A percentile compares a stretch with the other conserved stretches of the same genome.
These are phyloP conservation scores for Cryptosporidium ryanae DNA, from an alignment of 169 alveolate species.

Conservation along the genomic window DNA sequence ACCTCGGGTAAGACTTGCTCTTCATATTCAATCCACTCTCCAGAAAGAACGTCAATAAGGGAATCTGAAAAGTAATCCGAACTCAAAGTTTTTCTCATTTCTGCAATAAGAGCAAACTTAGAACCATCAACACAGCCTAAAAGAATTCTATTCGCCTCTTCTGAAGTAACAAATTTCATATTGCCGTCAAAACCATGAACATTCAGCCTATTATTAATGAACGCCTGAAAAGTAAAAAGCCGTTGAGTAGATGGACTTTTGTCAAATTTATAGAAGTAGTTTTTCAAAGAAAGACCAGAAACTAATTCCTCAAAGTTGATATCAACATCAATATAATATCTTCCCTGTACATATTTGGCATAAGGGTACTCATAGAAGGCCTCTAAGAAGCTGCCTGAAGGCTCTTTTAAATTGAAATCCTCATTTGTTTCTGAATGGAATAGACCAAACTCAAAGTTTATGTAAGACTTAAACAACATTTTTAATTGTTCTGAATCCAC, in stretches of 20 bases:
- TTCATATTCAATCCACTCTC: conserved; percentile 45
- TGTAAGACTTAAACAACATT: conserved; percentile 5
- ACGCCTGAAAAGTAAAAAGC: conserved; percentile 29
- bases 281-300: not conserved
- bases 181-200: not conserved
- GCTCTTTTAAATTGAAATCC: no score
- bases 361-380: conserved; percentile 54
- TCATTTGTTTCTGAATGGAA: not conserved
- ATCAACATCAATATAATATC: conserved; percentile 35
- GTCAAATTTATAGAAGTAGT: not conserved
- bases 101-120: conserved; percentile 2
- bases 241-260: not conserved
- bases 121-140: conserved; percentile 17
- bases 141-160: conserved; percentile 27
- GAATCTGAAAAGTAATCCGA: conserved; percentile 25
- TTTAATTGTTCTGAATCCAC: not conserved
- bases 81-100: conserved; percentile 17
- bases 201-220: conserved; percentile 20
- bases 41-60: conserved; percentile 10
- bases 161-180: conserved; percentile 31
- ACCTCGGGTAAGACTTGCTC: conserved; percentile 1
- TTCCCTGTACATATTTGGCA: conserved; percentile 47
- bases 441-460: not conserved
- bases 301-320: not conserved
- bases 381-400: not conserved